Evolutionary conservation across 768 basidiomycete species (phyloP), one percentile per base, ranked within the genome.

Genomic region (Boletus pseudopeckii): DNA sequence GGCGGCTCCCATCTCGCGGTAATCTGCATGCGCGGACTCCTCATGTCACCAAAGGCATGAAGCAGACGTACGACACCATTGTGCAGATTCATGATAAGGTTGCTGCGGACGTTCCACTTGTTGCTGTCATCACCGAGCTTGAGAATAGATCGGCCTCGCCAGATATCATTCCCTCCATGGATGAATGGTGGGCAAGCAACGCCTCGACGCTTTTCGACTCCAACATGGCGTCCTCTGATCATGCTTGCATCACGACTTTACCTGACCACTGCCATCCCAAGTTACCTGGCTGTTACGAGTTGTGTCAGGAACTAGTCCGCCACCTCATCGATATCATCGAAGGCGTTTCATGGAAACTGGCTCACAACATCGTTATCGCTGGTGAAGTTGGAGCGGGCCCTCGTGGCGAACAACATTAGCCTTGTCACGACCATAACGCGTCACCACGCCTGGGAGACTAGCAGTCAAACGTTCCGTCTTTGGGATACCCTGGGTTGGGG

Each of bases 121-220:
- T 60, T 11, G 50, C 66, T 14, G 57, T 70, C 37, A 24, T 72
- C 46, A 72, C 70, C 28, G 72, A 73, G n/a, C 64, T 73, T 15
- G n/a, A 72, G 54, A 69, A 71, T 36, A 50, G 59, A 26, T 64
- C 63, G 7, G 24, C 52, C 32, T 15, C 17, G 1, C 38, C n/a
- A 30, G 54, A 42, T 22, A 52, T 61, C 50, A 46, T 58, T 6
- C 30, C 50, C 2, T 67, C 68, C 20, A 73, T 73, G 66, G 69
- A 70, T 1, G 60, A 65, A 28, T 78, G 77, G 77, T 77, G n/a
- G 75, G 76, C 46, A 26, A 52, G 54, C 52, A 77, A 77, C 42
- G 42, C 63, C 26, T 15, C 28, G 11, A 20, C 32, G 1, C 73
- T 77, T 49, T 50, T 45, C 26, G 41, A 54, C 5, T 59, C 64